Percentiles rank a stretch among this genome's conserved stretches.
Evolutionary conservation across 176 grass and related monocot species (phyloP).

Genomic region (Phoenix roebelenii): DNA sequence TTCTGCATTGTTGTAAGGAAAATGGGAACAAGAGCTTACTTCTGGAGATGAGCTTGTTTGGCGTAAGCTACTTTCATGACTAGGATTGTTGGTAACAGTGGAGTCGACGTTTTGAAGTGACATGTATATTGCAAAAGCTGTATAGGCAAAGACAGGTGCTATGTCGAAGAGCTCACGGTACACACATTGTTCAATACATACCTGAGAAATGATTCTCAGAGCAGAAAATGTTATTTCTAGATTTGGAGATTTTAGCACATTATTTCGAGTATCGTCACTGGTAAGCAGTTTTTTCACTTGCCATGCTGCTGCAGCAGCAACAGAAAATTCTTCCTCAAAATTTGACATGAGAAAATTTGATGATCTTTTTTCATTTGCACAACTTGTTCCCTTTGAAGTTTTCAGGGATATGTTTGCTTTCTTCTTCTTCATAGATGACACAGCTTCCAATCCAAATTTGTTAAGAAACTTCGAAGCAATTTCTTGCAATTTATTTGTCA

Average conservation of each 20-base stretch:
- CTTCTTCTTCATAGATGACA: constrained; percentile 42
- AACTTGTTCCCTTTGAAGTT: constrained; percentile 21
- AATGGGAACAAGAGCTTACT: constrained; percentile 11
- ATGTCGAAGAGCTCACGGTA: constrained; percentile 49
- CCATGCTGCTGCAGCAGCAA: constrained; percentile 54
- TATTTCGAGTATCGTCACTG: constrained; percentile 37
- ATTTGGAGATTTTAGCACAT: constrained; percentile 55
- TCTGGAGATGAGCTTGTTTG: constrained; percentile 17
- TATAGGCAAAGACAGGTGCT: constrained; percentile 45
- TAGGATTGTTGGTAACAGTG: background rate
- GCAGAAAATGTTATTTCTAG: constrained; percentile 48
- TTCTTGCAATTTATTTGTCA: constrained; percentile 60
- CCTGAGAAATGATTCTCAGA: constrained; percentile 53
- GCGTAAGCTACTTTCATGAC: constrained; percentile 3
- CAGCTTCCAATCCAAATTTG: constrained; percentile 29
- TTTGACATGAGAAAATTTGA: constrained; percentile 24
- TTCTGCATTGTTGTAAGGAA: no score
- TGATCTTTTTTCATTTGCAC: constrained; percentile 30
- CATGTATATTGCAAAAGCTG: constrained; percentile 41
- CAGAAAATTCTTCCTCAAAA: constrained; percentile 36
- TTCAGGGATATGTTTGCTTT: constrained; percentile 52
- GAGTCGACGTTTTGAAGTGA: constrained; percentile 43
- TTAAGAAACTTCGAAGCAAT: constrained; percentile 38
- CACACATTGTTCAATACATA: constrained; percentile 57
- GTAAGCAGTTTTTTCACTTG: constrained; percentile 67